Evolutionary conservation across 305 asterid species (phyloP), one percentile per base, ranked within the genome.

Genomic region (Striga hermonthica): DNA sequence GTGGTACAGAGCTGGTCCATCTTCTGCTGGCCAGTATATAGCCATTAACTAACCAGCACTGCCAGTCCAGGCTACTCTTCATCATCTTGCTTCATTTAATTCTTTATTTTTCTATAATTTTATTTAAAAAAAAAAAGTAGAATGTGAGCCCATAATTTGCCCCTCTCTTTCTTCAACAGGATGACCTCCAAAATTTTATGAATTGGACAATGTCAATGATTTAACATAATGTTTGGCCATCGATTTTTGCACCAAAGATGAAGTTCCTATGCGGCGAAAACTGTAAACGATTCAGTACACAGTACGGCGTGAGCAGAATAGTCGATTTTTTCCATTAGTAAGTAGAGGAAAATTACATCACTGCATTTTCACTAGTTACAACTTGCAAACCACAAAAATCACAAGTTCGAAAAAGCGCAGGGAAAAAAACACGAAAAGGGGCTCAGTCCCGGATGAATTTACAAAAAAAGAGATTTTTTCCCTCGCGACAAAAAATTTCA

Each of bases 381-480:
- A 10, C 76, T 75, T 66, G 65, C 74, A 74, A 68, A 78, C 67
- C 67, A 72, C 71, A 63, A 71, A 64, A 67, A 44, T 50, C 7
- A 7, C 54, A 12, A 4, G 54, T 22, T 22, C 31, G 31, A 22
- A 22, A 22, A 22, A 22, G 31, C 31, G 31, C 31, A 6, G 15
- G 54, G 9, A 15, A 16, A 9, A 14, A 4, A 22, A 54, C 31
- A 54, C 37, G 38, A 54, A 55, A 22, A 22, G 31, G 31, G 49
- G 49, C 49, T 4, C 3, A 58, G 44, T 74, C 54, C 72, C 69
- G 28, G 62, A 15, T 43, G 31, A 62, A 68, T 75, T 62, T 72
- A 79, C 79, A 79, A 75, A 70, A 63, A 75, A 70, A 63, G 38
- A 64, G n/a, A n/a, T n/a, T n/a, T 68, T 69, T 71, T 69, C 62